Conservation (phyloP, 371 early-diverging fungal genomes). For the Ordospora pajunii region DNA sequence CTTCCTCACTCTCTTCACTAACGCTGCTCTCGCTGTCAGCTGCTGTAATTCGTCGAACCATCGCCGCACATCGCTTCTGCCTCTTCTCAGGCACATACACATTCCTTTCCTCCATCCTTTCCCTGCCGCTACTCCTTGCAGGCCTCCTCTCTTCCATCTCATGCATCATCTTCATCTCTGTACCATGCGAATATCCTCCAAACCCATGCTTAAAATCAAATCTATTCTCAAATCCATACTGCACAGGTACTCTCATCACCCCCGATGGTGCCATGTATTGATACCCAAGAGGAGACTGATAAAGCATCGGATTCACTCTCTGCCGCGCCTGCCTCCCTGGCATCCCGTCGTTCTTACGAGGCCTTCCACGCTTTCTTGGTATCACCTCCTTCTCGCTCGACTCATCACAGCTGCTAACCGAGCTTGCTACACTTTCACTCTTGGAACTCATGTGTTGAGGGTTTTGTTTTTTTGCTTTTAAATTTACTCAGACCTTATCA, state of each 20-base stretch:
- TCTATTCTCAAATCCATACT: not conserved
- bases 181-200: not conserved
- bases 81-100: constrained; percentile 26
- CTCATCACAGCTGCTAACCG: not conserved
- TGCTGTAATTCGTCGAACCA: not conserved
- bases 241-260: not conserved
- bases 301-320: constrained; percentile 26
- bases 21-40: not conserved
- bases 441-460: constrained; percentile 19
- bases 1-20: not conserved
- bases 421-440: constrained; percentile 16
- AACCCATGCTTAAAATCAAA: constrained; percentile 8
- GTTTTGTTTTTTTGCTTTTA: constrained; percentile 7
- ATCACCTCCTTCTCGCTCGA: constrained; percentile 23
- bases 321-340: not conserved
- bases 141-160: not conserved
- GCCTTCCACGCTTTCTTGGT: constrained; percentile 27
- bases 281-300: constrained; percentile 45
- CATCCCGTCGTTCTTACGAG: constrained; percentile 7
- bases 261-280: constrained; percentile 38
- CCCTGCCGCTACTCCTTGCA: not conserved
- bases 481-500: not conserved
- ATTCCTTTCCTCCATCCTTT: constrained; percentile 9
- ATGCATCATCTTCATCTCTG: not conserved
- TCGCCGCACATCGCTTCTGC: constrained; percentile 16